Base-by-base conservation (phyloP, 2,329 filamentous ascomycete species). In the Hysterium pulicare region DNA sequence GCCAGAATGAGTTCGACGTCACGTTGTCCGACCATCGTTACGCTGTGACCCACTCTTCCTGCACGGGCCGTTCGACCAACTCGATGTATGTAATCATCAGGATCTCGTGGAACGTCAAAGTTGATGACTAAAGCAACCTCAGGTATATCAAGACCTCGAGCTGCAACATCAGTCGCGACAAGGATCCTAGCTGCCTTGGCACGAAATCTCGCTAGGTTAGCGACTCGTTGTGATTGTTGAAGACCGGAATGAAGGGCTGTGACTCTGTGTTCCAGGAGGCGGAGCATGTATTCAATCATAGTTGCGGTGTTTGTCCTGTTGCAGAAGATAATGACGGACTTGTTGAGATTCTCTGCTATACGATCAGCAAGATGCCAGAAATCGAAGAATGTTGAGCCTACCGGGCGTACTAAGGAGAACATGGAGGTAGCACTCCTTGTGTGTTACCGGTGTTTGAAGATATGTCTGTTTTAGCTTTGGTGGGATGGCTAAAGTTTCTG, bases 31-130 rank as follows among this genome's bases (percentile, higher is more conserved):
- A 98, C 85, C 55, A 98, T 81, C 2, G 88, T 95, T 13, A 96
- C 82, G 4, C 86, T 83, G 51, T 90, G 84, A 57, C 93, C 93
- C 40, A 76, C 77, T 33, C 90, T 80, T 0, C 93, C 93, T 0
- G 93, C 93, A 78, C 93, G 84, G 3, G 93, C 93, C 10, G 93
- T 98, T 69, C 93, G 85, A 65, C 93, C 93, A 38, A 96, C 91
- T 10, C 93, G 83, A 71, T 98, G 93, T 52, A 98, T 93, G 66
- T 98, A 98, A 68, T 96, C 91, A 64, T 96, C 90, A 3, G 91
- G 89, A 61, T 96, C 89, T n/a, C 91, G 83, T 0, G 93, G 93
- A 1, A 98, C 82, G 62, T 98, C 93, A 68, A 90, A 98, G 69
- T 98, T 97, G 61, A 98, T 73, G 2, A 98, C 93, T 13, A 97